Percentiles rank a stretch among this genome's conserved stretches.
phyloP scores from a whole-genome alignment of 306 rosid species.

The Luffa aegyptiaca region DNA sequence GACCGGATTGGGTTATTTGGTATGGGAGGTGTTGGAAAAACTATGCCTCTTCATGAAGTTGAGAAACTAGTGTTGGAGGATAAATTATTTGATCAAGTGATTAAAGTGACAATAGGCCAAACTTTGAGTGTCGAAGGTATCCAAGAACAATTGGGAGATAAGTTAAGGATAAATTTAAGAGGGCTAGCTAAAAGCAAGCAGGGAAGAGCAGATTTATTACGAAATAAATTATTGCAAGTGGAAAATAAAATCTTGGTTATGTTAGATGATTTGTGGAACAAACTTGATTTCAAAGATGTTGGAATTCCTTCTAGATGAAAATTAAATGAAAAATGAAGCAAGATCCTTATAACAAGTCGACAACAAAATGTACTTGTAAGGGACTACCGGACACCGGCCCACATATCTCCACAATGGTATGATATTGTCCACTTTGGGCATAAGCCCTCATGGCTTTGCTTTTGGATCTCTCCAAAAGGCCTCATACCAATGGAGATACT shows the following conservation, averaged over 20 bases:
- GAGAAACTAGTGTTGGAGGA: background rate
- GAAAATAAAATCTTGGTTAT: conserved; percentile 8
- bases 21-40: background rate
- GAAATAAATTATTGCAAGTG: background rate
- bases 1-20: background rate
- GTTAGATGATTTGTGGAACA: conserved; percentile 34
- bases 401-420: too few relatives aligned
- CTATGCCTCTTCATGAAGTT: background rate
- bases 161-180: background rate
- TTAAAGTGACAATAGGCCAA: background rate
- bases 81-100: background rate
- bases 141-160: background rate
- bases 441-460: too few relatives aligned
- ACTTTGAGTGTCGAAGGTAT: background rate
- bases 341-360: background rate
- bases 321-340: conserved; percentile 20
- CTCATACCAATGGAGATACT: too few relatives aligned
- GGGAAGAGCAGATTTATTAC: background rate
- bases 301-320: conserved; percentile 22
- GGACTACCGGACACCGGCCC: too few relatives aligned
- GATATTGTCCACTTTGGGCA: too few relatives aligned
- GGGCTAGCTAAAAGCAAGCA: background rate
- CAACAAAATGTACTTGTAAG: background rate
- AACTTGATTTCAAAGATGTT: conserved; percentile 16
- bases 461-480: too few relatives aligned